Percentiles rank a stretch among this genome's conserved stretches.
Conservation (phyloP, 2,329 filamentous ascomycete genomes). For the Emmonsiellopsis sp. region DNA sequence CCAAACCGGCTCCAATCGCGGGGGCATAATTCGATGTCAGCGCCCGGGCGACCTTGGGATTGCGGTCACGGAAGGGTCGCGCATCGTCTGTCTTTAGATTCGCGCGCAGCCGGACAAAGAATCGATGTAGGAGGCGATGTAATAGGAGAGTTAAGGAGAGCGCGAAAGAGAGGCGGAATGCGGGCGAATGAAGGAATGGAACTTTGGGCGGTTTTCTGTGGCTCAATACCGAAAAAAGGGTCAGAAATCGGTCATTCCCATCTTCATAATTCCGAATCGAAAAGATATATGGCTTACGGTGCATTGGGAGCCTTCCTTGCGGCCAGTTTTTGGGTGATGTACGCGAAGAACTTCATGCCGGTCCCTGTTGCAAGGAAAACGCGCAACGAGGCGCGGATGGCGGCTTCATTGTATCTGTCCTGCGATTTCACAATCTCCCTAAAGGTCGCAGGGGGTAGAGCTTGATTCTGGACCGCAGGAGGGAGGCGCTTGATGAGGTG, state of each 20-base stretch:
- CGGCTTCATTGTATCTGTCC: constrained; percentile 62
- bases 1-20: constrained; percentile 80
- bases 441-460: constrained; percentile 43
- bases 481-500: constrained; percentile 67
- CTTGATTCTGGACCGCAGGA: constrained; percentile 47
- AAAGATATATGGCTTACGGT: neutral
- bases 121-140: constrained; percentile 82
- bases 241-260: constrained; percentile 5
- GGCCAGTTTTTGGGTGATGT: constrained; percentile 25
- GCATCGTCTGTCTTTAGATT: constrained; percentile 75
- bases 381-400: constrained; percentile 61
- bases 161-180: constrained; percentile 69
- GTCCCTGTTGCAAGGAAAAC: constrained; percentile 58
- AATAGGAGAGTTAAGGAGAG: constrained; percentile 78
- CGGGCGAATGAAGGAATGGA: constrained; percentile 48
- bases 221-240: constrained; percentile 4
- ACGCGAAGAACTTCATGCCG: constrained; percentile 54
- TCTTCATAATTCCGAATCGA: neutral
- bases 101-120: constrained; percentile 69
- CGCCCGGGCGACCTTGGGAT: constrained; percentile 63
- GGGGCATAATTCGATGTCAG: constrained; percentile 79
- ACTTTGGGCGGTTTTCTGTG: constrained; percentile 28
- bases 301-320: neutral
- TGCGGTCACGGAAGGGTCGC: constrained; percentile 69
- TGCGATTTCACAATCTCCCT: constrained; percentile 42